Conservation (phyloP, 441 rosid species). For the Populus hybrid region DNA sequence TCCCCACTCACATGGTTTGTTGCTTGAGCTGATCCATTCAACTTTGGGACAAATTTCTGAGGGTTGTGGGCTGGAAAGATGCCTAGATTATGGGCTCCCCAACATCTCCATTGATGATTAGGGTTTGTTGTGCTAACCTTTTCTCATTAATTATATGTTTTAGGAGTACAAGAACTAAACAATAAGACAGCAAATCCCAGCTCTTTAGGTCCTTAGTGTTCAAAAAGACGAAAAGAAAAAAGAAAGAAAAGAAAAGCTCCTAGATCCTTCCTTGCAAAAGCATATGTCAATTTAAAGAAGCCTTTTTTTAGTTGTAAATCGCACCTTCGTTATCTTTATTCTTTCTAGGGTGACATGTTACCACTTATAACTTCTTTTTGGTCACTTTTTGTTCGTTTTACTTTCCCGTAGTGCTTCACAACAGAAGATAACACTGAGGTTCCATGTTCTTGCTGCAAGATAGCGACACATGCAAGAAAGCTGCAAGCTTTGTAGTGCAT, state of each 20-base stretch:
- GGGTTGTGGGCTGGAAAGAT: conserved; percentile 31
- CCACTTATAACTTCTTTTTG: conserved; percentile 46
- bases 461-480: background rate
- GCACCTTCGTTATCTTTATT: conserved; percentile 39
- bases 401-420: conserved; percentile 24
- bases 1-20: conserved; percentile 66
- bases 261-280: conserved; percentile 47
- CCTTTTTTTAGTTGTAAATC: conserved; percentile 28
- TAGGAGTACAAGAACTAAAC: background rate
- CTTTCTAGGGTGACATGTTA: conserved; percentile 44
- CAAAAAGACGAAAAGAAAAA: background rate
- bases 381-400: conserved; percentile 53
- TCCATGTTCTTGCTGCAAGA: conserved; percentile 11
- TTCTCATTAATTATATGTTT: conserved; percentile 17
- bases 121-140: conserved; percentile 41
- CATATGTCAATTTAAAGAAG: conserved; percentile 33
- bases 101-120: conserved; percentile 38
- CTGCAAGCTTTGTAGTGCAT: background rate
- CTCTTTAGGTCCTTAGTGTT: conserved; percentile 14
- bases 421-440: conserved; percentile 22
- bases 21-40: conserved; percentile 38
- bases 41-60: conserved; percentile 29
- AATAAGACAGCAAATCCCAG: conserved; percentile 20
- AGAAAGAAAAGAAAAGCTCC: background rate
- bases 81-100: conserved; percentile 34